A percentile compares a stretch with the other conserved stretches of the same genome.
Conservation (phyloP, 2,329 filamentous ascomycete species). For the Paecilomyces sp. region DNA sequence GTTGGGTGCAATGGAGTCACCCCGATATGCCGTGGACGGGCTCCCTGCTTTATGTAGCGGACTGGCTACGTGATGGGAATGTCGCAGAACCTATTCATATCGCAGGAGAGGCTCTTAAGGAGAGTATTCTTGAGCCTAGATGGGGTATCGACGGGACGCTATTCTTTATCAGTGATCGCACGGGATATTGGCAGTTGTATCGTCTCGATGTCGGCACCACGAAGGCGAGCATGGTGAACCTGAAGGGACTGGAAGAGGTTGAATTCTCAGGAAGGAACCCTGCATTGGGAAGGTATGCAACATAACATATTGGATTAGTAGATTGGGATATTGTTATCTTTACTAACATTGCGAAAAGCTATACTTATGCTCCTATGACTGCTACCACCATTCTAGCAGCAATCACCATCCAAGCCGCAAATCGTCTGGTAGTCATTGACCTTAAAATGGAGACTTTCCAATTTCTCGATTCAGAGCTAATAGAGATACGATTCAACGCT, state of each 20-base stretch:
- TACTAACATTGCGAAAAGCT: neutral
- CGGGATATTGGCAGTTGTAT: constrained; percentile 44
- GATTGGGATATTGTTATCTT: too few species aligned
- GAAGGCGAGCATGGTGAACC: constrained; percentile 19
- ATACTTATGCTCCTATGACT: constrained; percentile 33
- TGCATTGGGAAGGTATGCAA: constrained; percentile 18
- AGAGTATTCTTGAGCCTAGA: constrained; percentile 44
- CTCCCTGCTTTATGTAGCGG: constrained; percentile 38
- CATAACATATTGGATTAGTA: neutral
- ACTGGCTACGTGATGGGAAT: constrained; percentile 30
- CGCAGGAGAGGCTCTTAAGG: constrained; percentile 33
- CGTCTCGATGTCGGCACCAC: constrained; percentile 16
- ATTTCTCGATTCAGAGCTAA: constrained; percentile 24
- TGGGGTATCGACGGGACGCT: constrained; percentile 46
- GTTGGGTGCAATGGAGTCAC: constrained; percentile 52
- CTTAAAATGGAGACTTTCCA: constrained; percentile 22
- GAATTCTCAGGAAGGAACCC: constrained; percentile 24
- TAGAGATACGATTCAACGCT: constrained; percentile 27
- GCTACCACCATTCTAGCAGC: constrained; percentile 27
- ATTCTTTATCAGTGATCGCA: constrained; percentile 43
- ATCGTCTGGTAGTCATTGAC: constrained; percentile 33
- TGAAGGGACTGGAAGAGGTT: constrained; percentile 35
- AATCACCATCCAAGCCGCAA: constrained; percentile 24
- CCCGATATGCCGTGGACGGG: constrained; percentile 48
- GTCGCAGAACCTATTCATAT: constrained; percentile 28